Base-by-base conservation (phyloP, 768 basidiomycete species). In the Podaxis mareebaensis region DNA sequence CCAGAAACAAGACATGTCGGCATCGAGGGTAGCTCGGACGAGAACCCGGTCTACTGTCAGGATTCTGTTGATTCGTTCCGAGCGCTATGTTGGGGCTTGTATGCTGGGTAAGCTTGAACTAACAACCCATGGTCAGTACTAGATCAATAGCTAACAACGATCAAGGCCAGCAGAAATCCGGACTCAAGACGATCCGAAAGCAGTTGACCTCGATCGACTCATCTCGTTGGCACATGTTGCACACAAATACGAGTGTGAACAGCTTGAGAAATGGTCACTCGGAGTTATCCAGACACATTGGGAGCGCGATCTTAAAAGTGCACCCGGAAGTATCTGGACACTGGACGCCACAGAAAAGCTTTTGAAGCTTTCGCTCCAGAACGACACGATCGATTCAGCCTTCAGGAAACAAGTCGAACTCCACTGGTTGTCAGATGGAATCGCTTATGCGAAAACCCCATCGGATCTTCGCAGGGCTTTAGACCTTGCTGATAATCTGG, bases 71-170 rank as follows among this genome's bases (percentile, higher is more conserved):
- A 51, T 6, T 33, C 49, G 12, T 60, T 60, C 24, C 48, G 22
- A 5, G 59, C 59, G 11, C 11, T 60, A 1, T 60, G 59, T 38
- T 60, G 59, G 59, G 49, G 33, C 7, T 40, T 60, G 24, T 60
- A 60, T 22, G 36, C 49, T 3, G 22, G 20, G 59, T 60, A 26
- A 38, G 59, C 49, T 24, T 28, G 22, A 26, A 24, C 11, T 10
- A 26, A 13, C 20, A 46, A 46, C n/a, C 17, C 44, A 46, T 20
- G 44, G 17, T n/a, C 33, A 33, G 33, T 33, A 3, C 10, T 33
- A 10, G 33, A 33, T 33, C 3, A 33, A 33, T 10, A 7, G 33
- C 33, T 33, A 33, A 33, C 8, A 10, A 33, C 33, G 44, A 12
- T 8, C 10, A 60, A 60, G 59, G 6, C 59, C 59, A 10, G 11